Percentiles rank a stretch among this genome's conserved stretches.
phyloP scores from a whole-genome alignment of 805 yeast species.

The Yarrowia yakushimensis region DNA sequence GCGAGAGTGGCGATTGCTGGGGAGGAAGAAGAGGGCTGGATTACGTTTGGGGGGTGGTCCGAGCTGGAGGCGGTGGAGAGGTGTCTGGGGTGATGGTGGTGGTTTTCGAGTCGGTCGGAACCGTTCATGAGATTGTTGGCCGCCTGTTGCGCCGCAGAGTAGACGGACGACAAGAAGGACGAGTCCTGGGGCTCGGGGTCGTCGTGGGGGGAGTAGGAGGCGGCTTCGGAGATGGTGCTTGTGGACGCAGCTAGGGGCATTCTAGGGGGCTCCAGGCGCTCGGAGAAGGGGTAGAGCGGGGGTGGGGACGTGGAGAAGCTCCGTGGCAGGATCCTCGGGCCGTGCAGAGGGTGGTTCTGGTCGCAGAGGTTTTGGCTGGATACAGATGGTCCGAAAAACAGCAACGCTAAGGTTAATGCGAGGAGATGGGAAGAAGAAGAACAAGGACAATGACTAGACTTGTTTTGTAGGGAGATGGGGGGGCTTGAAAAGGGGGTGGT shows the following conservation, averaged over 20 bases:
- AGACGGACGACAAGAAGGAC: constrained; percentile 10
- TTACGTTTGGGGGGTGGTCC: not conserved
- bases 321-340: not conserved
- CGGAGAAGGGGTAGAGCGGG: too few relatives aligned
- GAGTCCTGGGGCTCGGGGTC: not conserved
- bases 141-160: constrained; percentile 15
- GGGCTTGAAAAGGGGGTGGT: too few relatives aligned
- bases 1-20: not conserved
- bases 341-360: too few relatives aligned
- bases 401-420: constrained; percentile 9
- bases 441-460: not conserved
- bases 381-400: not conserved
- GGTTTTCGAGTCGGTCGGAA: constrained; percentile 22
- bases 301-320: not conserved
- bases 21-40: not conserved
- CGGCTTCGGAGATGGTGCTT: not conserved
- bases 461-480: too few relatives aligned
- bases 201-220: not conserved
- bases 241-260: not conserved
- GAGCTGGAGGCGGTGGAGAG: not conserved
- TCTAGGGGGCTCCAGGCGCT: too few relatives aligned
- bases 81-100: not conserved
- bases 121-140: constrained; percentile 22
- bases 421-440: too few relatives aligned
- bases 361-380: too few relatives aligned